Conservation (phyloP, 2,329 filamentous ascomycete genomes). For the Macrophomina phaseolina region DNA sequence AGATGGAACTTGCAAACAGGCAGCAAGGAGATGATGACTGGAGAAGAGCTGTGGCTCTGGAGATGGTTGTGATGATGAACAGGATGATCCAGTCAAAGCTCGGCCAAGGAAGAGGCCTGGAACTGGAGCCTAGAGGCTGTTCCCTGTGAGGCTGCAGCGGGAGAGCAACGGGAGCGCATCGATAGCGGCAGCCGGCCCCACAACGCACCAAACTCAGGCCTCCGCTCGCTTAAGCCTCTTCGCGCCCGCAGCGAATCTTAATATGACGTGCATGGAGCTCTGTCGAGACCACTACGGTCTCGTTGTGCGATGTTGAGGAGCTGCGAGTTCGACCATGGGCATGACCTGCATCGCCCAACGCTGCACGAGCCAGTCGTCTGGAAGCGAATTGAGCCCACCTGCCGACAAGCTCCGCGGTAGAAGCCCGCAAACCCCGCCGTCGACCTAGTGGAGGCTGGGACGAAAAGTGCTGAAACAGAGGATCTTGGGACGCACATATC, state of each 20-base stretch:
- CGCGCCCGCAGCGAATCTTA: conserved; percentile 24
- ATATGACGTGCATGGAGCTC: conserved; percentile 17
- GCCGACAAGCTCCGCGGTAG: neutral
- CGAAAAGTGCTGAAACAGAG: conserved; percentile 21
- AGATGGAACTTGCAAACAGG: neutral
- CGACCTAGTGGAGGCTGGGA: neutral
- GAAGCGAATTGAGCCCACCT: neutral
- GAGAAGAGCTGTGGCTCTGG: neutral
- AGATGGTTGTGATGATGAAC: neutral
- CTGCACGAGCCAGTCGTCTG: neutral
- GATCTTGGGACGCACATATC: neutral
- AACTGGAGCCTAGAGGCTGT: conserved; percentile 16
- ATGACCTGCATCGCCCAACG: neutral
- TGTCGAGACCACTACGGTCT: neutral
- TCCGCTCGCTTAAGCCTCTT: conserved; percentile 23
- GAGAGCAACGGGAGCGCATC: conserved; percentile 22
- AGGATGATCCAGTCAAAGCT: conserved; percentile 6
- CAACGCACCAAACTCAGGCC: conserved; percentile 15
- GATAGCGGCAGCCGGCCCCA: conserved; percentile 23
- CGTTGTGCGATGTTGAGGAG: neutral
- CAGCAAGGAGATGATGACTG: neutral
- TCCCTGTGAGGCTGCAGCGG: conserved; percentile 21
- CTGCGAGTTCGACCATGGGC: neutral
- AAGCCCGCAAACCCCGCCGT: neutral
- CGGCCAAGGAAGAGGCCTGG: neutral